Percentiles rank a stretch among this genome's conserved stretches.
phyloP scores from a whole-genome alignment of 768 basidiomycete genomes.

The Clitopilus passeckerianus region DNA sequence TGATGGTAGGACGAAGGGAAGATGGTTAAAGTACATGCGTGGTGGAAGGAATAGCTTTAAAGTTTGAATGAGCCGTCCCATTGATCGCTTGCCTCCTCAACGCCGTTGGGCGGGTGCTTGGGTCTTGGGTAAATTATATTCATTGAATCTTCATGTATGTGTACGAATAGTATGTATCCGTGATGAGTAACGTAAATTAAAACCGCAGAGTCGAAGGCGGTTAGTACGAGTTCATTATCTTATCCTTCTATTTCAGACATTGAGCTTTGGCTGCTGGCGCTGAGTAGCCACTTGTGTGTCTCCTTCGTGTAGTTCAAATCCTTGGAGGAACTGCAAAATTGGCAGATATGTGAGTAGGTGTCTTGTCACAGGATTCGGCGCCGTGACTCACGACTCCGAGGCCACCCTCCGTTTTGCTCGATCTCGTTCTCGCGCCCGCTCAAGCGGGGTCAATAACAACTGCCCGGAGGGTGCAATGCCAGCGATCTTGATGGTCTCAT shows the following conservation, averaged over 20 bases:
- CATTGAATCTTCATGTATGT: neutral
- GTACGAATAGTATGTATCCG: neutral
- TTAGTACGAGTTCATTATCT: neutral
- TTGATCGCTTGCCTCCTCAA: too few species aligned
- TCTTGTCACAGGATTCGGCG: neutral
- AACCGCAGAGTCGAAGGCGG: neutral
- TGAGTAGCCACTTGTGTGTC: constrained; percentile 19
- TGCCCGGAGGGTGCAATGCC: too few species aligned
- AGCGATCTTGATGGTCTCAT: neutral
- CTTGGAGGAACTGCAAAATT: too few species aligned
- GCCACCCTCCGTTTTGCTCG: neutral
- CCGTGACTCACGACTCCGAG: constrained; percentile 1
- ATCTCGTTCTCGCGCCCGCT: neutral
- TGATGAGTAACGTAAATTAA: neutral
- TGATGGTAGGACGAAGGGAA: too few species aligned
- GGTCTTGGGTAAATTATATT: neutral
- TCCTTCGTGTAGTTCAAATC: neutral
- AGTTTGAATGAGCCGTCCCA: too few species aligned
- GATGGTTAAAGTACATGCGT: too few species aligned
- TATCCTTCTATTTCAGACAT: constrained; percentile 5
- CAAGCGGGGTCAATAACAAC: neutral
- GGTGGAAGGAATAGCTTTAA: too few species aligned
- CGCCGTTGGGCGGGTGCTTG: too few species aligned
- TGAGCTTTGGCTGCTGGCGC: constrained; percentile 19
- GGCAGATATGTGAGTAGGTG: too few species aligned